Percentiles rank a stretch among this genome's conserved stretches.
These are phyloP conservation scores for Dryas octopetala DNA, from an alignment of 306 rosid species.

Conservation along the genomic window DNA sequence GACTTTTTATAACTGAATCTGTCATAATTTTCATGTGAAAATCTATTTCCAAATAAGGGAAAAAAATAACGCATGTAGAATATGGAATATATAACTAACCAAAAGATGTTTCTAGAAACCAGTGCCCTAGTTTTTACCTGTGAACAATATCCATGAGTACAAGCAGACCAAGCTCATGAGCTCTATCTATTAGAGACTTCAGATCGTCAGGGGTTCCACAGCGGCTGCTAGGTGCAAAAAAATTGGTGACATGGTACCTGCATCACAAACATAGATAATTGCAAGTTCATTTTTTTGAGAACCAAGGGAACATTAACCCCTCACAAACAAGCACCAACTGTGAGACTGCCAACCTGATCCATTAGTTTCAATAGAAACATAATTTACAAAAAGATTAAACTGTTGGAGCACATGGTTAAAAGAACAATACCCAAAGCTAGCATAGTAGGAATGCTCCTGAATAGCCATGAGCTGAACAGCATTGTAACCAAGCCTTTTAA, in stretches of 20 bases:
- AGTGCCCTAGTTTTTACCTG: slow-evolving; percentile 49
- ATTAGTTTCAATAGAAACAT: not conserved
- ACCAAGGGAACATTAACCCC: slow-evolving; percentile 1
- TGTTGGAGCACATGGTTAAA: slow-evolving; percentile 19
- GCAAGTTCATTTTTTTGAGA: slow-evolving; percentile 2
- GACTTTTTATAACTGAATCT: not conserved
- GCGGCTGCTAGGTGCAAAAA: slow-evolving; percentile 98
- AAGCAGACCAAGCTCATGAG: slow-evolving; percentile 91
- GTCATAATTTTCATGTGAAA: not conserved
- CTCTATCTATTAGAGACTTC: slow-evolving; percentile 86
- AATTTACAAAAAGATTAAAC: not conserved
- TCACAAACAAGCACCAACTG: not conserved
- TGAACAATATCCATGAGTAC: slow-evolving; percentile 99
- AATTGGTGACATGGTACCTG: slow-evolving; percentile 97
- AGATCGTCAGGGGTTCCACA: slow-evolving; percentile 97
- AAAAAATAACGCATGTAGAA: not conserved
- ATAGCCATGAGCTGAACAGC: slow-evolving; percentile 99
- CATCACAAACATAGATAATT: slow-evolving; percentile 18
- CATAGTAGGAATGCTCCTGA: slow-evolving; percentile 98
- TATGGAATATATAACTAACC: not conserved
- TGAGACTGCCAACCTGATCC: not conserved
- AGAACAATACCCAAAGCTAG: slow-evolving; percentile 87
- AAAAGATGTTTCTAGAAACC: not conserved
- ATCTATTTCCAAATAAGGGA: not conserved
- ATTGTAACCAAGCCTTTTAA: slow-evolving; percentile 88